A percentile compares a stretch with the other conserved stretches of the same genome.
phyloP scores from a whole-genome alignment of 768 basidiomycete species.

The Boletus vermiculosoides region DNA sequence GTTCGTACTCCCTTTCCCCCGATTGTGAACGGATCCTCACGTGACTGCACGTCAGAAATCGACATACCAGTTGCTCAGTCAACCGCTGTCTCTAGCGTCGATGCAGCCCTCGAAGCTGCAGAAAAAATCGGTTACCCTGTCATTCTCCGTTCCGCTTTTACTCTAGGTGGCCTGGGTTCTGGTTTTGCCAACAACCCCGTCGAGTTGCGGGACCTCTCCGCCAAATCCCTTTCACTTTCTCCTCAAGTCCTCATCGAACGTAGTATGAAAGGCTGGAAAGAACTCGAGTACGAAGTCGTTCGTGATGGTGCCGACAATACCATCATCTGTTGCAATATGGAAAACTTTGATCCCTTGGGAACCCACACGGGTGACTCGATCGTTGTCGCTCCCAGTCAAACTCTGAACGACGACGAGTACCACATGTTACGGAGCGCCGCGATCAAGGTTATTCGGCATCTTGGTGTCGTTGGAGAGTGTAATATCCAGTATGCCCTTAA shows the following conservation, averaged over 20 bases:
- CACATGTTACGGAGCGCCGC: constrained; percentile 99
- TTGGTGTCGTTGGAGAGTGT: constrained; percentile 91
- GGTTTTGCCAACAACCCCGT: constrained; percentile 95
- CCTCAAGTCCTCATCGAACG: constrained; percentile 98
- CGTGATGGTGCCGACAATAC: constrained; percentile 98
- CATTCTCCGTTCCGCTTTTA: constrained; percentile 95
- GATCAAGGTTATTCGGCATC: constrained; percentile 90
- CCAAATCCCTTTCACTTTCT: constrained; percentile 84
- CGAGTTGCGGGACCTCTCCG: constrained; percentile 91
- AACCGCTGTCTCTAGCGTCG: constrained; percentile 94
- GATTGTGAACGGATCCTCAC: constrained; percentile 2
- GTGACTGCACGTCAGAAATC: constrained; percentile 63
- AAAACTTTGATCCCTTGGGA: constrained; percentile 98
- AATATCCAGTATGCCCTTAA: constrained; percentile 99
- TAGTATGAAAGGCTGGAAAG: constrained; percentile 99
- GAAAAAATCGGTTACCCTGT: constrained; percentile 94
- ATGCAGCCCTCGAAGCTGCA: constrained; percentile 89
- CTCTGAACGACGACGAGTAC: constrained; percentile 95
- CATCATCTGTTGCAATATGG: constrained; percentile 99
- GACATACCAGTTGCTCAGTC: constrained; percentile 95
- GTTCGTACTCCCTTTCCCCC: constrained; percentile 41
- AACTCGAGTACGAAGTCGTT: constrained; percentile 98
- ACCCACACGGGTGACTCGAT: constrained; percentile 99
- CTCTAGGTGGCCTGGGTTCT: constrained; percentile 96
- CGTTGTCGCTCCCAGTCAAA: constrained; percentile 98